Base-by-base conservation (phyloP, 2,329 filamentous ascomycete species). In the Trichoderma koningiopsis region DNA sequence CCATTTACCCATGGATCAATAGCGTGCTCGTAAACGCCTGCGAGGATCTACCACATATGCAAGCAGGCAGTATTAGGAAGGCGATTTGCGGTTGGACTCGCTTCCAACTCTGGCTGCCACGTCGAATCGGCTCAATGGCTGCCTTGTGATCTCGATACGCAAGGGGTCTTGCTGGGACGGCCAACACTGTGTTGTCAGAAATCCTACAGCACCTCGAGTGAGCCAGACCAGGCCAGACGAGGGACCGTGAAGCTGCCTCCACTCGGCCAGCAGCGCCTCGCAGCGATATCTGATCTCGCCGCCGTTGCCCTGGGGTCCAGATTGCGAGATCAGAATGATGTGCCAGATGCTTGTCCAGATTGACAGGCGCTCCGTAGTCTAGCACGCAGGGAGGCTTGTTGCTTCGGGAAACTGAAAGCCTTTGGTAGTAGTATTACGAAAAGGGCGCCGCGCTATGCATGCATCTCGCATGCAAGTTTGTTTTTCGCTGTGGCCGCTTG, bases 71-170 rank as follows among this genome's bases (percentile, higher is more conserved):
- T 37, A 56, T 57, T 65, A 57, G 62, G 62, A 57, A 57, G 52
- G 52, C 52, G 35, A 57, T 40, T 40, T 33, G 14, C 13, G 7
- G 37, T 47, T 65, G 37, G 33, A 14, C n/a, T 65, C 53, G 52
- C 53, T 55, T 57, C 24, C 47, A 29, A 19, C 47, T 52, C 8
- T 66, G 27, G 53, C n/a, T 59, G 63, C 63, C 53, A 59, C 63
- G 63, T 49, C 47, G 63, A 59, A 52, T 58, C 55, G n/a, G 59
- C 29, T 47, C 47, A 55, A 52, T 37, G 47, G 24, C 58, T 49
- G 47, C 47, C 35, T 61, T 57, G 55, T 68, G 66, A 61, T 55
- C 66, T 68, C 55, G 55, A 59, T 68, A 61, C 65, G 64, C 61
- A 56, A 64, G 61, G 61, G 35, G 31, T 13, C 33, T 43, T 35